Evolutionary conservation across 345 rosid genomes (phyloP).

Genomic region (Eucalyptus cladocalyx): DNA sequence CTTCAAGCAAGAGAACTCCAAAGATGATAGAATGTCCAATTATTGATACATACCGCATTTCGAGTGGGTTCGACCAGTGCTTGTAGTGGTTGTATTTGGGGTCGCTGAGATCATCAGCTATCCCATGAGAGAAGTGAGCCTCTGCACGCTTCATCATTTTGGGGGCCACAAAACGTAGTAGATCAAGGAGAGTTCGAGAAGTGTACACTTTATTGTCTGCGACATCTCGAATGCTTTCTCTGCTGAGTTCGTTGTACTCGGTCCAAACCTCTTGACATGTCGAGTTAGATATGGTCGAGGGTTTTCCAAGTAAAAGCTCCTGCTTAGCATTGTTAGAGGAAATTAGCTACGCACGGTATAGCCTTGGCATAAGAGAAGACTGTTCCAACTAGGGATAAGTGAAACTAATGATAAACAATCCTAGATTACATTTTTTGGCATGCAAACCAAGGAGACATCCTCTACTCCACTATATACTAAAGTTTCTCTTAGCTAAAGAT

Average conservation of each 20-base stretch:
- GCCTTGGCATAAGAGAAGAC: not conserved
- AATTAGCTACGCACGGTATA: not conserved
- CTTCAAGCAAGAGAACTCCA: not conserved
- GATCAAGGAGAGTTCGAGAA: slow-evolving; percentile 23
- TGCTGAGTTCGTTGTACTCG: slow-evolving; percentile 47
- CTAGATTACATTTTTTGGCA: not conserved
- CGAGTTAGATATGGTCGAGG: not conserved
- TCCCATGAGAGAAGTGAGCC: slow-evolving; percentile 69
- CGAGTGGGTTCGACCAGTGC: slow-evolving; percentile 79
- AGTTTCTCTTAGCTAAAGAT: not conserved
- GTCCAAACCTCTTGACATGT: slow-evolving; percentile 45
- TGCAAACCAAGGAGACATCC: not conserved
- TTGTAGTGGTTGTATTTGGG: slow-evolving; percentile 49
- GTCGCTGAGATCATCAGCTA: slow-evolving; percentile 56
- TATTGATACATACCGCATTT: slow-evolving; percentile 26
- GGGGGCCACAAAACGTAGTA: slow-evolving; percentile 51
- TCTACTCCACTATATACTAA: not conserved
- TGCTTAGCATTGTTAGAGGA: not conserved
- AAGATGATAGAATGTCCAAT: not conserved
- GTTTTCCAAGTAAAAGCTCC: slow-evolving; percentile 4
- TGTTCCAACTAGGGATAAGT: not conserved
- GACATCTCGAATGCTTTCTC: slow-evolving; percentile 22
- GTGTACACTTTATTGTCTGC: slow-evolving; percentile 54
- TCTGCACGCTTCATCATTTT: slow-evolving; percentile 54
- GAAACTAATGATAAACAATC: not conserved